Evolutionary conservation across 225 moss, liverwort and hornwort species (phyloP), one percentile per base, ranked within the genome.

Genomic region (Pseudisothecium myosuroides): DNA sequence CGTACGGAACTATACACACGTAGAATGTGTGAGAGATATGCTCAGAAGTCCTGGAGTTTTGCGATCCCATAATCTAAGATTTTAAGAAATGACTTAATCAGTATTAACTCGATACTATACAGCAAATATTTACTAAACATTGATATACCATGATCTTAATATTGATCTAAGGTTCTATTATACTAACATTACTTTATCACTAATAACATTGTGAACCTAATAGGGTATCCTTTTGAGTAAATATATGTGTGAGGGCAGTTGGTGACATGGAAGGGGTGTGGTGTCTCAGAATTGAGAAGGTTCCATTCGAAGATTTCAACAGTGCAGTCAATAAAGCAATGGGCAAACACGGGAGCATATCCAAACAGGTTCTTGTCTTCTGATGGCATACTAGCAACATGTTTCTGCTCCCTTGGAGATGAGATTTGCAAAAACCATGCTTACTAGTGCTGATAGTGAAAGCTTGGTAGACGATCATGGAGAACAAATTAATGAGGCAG

Each of bases 321-420:
- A 66, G 17, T 49, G 96, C 96, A 77, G 86, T 98, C 24, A 90
- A 92, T 86, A 98, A 94, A 88, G 95, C 96, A 71, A 93, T 98
- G 96, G 98, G 98, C 62, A 95, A 91, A 89, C 93, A 95, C 21
- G 98, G 98, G 82, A 95, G 95, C 85, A 72, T 88, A 85, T 80
- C 89, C 63, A 98, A 98, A 83, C 98, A 98, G 91, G 93, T 98
- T 71, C 92, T 98, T 75, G 76, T 96, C 59, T 98, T 98, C 89
- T 92, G 95, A 82, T 90, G 56, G 87, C 64, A 77, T 55, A 76
- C 45, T 80, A 32, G 76, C 65, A 52, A 32, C 65, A 67, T 67
- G 54, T 26, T 19, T 36, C 24, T 78, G 20, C 26, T 52, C 65
- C 73, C 64, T 77, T 75, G 43, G 77, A 87, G 68, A 90, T 77